A percentile compares a stretch with the other conserved stretches of the same genome.
Conservation (phyloP, 2,329 filamentous ascomycete genomes). For the Colletotrichum sp. region DNA sequence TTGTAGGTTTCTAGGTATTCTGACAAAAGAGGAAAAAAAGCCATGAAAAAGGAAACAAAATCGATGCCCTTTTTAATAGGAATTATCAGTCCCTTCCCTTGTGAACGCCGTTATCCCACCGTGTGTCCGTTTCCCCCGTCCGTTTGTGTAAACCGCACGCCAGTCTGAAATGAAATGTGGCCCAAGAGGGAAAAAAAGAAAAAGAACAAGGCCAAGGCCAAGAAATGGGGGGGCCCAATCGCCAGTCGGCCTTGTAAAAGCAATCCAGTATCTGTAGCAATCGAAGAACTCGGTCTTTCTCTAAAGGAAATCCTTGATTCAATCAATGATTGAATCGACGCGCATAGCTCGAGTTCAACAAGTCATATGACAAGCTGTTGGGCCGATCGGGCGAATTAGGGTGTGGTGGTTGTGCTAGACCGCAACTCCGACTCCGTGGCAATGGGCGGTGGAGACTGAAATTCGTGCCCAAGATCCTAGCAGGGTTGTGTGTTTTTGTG, state of each 20-base stretch:
- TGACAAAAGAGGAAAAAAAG: background rate
- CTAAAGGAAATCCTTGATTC: background rate
- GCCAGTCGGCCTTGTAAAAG: background rate
- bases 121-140: background rate
- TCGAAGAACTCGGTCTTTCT: background rate
- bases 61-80: background rate
- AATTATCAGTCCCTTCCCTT: background rate
- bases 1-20: conserved; percentile 8
- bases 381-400: background rate
- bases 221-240: background rate
- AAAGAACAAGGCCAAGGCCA: background rate
- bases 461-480: background rate
- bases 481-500: background rate
- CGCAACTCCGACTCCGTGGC: background rate
- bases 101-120: background rate
- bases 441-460: background rate
- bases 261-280: background rate
- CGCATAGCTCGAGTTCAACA: background rate
- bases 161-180: background rate
- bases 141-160: background rate
- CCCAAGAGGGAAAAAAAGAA: background rate
- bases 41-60: background rate
- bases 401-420: background rate
- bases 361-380: background rate
- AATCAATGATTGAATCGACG: background rate